phyloP scores from a whole-genome alignment of 352 stramenopile species.

The Pythium rishiriense region DNA sequence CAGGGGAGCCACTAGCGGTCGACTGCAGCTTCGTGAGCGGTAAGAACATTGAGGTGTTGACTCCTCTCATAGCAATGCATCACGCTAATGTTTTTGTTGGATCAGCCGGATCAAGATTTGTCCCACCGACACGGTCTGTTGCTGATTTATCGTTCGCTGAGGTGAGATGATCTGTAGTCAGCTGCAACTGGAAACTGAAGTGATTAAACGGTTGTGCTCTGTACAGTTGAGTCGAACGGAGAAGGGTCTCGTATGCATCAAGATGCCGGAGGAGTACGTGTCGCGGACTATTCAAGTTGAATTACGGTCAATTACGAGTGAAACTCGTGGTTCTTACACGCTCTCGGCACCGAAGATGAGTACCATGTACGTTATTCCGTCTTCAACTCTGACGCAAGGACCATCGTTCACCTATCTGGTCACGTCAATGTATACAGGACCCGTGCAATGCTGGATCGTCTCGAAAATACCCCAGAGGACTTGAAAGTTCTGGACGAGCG shows the following conservation, averaged over 20 bases:
- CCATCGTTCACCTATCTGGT: background rate
- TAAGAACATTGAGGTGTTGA: constrained; percentile 24
- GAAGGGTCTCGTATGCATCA: constrained; percentile 74
- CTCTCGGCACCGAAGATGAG: constrained; percentile 21
- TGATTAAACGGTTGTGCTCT: constrained; percentile 5
- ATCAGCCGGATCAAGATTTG: constrained; percentile 73
- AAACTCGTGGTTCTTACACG: constrained; percentile 15
- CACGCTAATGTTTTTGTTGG: background rate
- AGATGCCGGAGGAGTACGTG: constrained; percentile 77
- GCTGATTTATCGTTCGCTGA: constrained; percentile 81
- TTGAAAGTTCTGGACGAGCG: constrained; percentile 59
- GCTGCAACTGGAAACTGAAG: background rate
- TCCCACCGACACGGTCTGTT: constrained; percentile 69
- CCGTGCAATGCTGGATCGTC: constrained; percentile 50
- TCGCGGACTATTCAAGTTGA: constrained; percentile 73
- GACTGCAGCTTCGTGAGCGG: constrained; percentile 85
- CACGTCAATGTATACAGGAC: constrained; percentile 32
- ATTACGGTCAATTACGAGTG: constrained; percentile 16
- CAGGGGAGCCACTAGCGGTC: constrained; percentile 76
- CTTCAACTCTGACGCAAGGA: background rate
- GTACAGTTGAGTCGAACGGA: constrained; percentile 76
- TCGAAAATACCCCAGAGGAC: constrained; percentile 68
- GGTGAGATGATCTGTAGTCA: constrained; percentile 32
- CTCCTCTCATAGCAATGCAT: background rate
- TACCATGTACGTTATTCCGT: constrained; percentile 14